A percentile compares a stretch with the other conserved stretches of the same genome.
Conservation (phyloP, 2,329 filamentous ascomycete genomes). For the Diaporthe capsici region DNA sequence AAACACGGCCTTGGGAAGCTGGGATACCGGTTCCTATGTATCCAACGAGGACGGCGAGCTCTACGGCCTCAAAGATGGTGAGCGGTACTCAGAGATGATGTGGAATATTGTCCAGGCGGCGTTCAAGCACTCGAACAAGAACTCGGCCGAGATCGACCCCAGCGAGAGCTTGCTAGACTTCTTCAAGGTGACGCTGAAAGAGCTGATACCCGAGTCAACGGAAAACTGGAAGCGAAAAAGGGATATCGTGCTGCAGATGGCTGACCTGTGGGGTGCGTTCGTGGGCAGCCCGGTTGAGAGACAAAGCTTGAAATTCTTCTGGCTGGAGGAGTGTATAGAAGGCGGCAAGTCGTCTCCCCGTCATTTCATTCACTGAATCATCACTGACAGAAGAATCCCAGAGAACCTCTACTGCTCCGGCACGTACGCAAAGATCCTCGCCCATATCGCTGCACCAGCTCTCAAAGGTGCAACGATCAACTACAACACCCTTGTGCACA, state of each 20-base stretch:
- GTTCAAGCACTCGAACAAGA: constrained; percentile 75
- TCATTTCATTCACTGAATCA: neutral
- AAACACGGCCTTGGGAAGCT: constrained; percentile 61
- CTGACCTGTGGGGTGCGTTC: constrained; percentile 79
- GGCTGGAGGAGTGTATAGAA: constrained; percentile 84
- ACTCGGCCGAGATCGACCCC: constrained; percentile 62
- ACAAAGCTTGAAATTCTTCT: constrained; percentile 83
- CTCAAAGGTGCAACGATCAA: constrained; percentile 68
- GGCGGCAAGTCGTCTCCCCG: constrained; percentile 63
- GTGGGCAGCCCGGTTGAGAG: constrained; percentile 74
- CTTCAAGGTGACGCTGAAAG: constrained; percentile 60
- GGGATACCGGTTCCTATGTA: constrained; percentile 67
- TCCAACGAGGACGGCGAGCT: constrained; percentile 70
- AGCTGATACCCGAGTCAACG: constrained; percentile 62
- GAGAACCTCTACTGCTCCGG: constrained; percentile 73
- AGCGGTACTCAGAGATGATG: constrained; percentile 66
- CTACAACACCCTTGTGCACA: constrained; percentile 62
- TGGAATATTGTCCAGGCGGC: constrained; percentile 79
- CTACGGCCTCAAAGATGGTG: constrained; percentile 62
- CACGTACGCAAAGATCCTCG: constrained; percentile 71
- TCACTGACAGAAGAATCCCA: constrained; percentile 46
- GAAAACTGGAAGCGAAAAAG: constrained; percentile 57
- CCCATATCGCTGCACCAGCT: constrained; percentile 70
- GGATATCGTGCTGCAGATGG: constrained; percentile 63
- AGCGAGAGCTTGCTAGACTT: constrained; percentile 68